Percentiles rank a stretch among this genome's conserved stretches.
Evolutionary conservation across 2,329 filamentous ascomycete genomes (phyloP).

Genomic region (Sordariomycetes sp.): DNA sequence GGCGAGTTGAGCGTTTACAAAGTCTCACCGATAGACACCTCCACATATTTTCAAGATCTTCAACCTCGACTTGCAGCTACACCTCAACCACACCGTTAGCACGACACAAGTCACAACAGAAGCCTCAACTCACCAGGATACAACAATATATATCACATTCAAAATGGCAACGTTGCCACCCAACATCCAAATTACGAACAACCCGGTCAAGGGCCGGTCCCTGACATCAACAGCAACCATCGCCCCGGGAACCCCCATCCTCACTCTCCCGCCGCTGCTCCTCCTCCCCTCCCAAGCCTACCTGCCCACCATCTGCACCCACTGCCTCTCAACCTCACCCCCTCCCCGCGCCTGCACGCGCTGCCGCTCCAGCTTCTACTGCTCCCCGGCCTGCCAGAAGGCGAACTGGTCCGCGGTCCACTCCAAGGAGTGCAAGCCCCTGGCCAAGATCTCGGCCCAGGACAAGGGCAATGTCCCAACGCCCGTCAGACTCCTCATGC

Average conservation of each 20-base stretch:
- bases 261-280: conserved; percentile 30
- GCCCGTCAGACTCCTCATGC: conserved; percentile 42
- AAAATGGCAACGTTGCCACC: conserved; percentile 8
- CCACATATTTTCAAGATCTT: too few relatives aligned
- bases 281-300: conserved; percentile 36
- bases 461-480: conserved; percentile 34
- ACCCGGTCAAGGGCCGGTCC: conserved; percentile 31
- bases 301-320: conserved; percentile 33
- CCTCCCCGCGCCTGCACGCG: conserved; percentile 37
- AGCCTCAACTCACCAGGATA: too few relatives aligned
- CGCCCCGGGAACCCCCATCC: conserved; percentile 34
- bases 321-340: conserved; percentile 35
- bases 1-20: too few relatives aligned
- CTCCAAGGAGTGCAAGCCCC: conserved; percentile 43
- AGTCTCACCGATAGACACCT: too few relatives aligned
- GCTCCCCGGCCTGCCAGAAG: conserved; percentile 41
- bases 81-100: too few relatives aligned
- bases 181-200: conserved; percentile 14
- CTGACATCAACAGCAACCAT: conserved; percentile 33
- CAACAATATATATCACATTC: too few relatives aligned
- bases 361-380: conserved; percentile 47
- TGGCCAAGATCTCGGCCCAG: conserved; percentile 17
- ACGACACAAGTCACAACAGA: too few relatives aligned
- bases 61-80: too few relatives aligned
- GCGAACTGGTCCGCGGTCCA: conserved; percentile 44